Percentiles rank a stretch among this genome's conserved stretches.
These are phyloP conservation scores for Solanum rostratum DNA, from an alignment of 257 asterid species.

Conservation along the genomic window DNA sequence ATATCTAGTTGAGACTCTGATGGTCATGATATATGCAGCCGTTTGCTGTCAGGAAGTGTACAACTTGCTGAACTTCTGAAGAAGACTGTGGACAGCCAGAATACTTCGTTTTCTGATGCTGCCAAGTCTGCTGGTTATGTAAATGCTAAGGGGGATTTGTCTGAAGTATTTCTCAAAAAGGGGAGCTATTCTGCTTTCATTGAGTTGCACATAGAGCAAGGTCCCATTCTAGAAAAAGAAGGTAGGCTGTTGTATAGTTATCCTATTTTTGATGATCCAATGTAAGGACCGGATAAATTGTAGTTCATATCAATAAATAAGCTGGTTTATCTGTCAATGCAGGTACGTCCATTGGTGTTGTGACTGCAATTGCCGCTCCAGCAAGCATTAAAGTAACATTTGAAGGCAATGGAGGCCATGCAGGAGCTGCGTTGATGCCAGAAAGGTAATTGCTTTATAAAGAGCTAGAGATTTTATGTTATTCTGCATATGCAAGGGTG, in stretches of 20 bases:
- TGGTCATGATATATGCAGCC: constrained; percentile 46
- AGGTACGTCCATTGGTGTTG: constrained; percentile 73
- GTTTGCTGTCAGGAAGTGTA: constrained; percentile 70
- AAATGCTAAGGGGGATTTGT: constrained; percentile 28
- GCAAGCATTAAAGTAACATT: constrained; percentile 90
- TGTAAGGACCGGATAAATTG: neutral
- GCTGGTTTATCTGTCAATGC: neutral
- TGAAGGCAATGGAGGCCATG: constrained; percentile 97
- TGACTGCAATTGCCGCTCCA: constrained; percentile 97
- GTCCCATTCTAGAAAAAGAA: constrained; percentile 92
- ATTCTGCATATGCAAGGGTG: neutral
- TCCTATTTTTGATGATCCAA: neutral
- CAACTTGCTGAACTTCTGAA: constrained; percentile 54
- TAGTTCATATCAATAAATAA: neutral
- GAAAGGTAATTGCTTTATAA: constrained; percentile 28
- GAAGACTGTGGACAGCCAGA: constrained; percentile 52
- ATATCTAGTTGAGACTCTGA: constrained; percentile 8
- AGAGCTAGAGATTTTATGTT: neutral
- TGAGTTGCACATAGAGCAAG: constrained; percentile 97
- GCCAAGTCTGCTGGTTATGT: constrained; percentile 66
- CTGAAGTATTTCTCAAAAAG: constrained; percentile 49
- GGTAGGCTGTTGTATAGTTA: constrained; percentile 25
- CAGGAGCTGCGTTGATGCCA: constrained; percentile 94
- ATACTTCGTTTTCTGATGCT: constrained; percentile 56
- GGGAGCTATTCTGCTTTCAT: constrained; percentile 75